Evolutionary conservation across 352 stramenopile genomes (phyloP).

Genomic region (Blastocystis sp.): DNA sequence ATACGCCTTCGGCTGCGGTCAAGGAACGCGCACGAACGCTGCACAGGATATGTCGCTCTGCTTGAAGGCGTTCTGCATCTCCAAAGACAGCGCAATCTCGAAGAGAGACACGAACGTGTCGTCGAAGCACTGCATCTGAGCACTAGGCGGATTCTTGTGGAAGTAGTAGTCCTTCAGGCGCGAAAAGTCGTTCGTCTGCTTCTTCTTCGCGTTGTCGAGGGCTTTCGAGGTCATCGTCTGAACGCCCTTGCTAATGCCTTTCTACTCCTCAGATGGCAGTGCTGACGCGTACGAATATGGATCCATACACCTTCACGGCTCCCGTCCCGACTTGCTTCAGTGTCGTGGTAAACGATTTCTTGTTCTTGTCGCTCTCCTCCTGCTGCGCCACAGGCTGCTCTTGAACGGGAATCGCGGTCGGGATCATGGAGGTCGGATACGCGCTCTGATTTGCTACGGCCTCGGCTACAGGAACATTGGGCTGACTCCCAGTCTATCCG

Average conservation of each 20-base stretch:
- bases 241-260: conserved; percentile 9
- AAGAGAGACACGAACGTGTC: conserved; percentile 52
- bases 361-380: neutral
- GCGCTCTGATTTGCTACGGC: neutral
- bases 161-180: neutral
- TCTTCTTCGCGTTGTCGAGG: conserved; percentile 48
- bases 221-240: neutral
- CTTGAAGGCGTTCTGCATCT: conserved; percentile 70
- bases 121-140: conserved; percentile 45
- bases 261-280: neutral
- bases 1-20: conserved; percentile 21
- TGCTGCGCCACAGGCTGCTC: neutral
- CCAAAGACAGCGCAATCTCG: conserved; percentile 27
- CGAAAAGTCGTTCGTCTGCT: conserved; percentile 38
- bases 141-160: conserved; percentile 3
- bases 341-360: neutral
- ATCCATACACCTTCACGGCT: conserved; percentile 17
- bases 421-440: neutral
- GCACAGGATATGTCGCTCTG: conserved; percentile 62
- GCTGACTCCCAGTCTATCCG: too few relatives aligned
- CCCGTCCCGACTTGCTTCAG: conserved; percentile 14
- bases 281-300: neutral
- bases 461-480: neutral
- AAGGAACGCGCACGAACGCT: neutral
- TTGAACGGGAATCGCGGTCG: neutral